These are phyloP conservation scores for Pythium utonaiense DNA, from an alignment of 352 stramenopile species.

Conservation along the genomic window DNA sequence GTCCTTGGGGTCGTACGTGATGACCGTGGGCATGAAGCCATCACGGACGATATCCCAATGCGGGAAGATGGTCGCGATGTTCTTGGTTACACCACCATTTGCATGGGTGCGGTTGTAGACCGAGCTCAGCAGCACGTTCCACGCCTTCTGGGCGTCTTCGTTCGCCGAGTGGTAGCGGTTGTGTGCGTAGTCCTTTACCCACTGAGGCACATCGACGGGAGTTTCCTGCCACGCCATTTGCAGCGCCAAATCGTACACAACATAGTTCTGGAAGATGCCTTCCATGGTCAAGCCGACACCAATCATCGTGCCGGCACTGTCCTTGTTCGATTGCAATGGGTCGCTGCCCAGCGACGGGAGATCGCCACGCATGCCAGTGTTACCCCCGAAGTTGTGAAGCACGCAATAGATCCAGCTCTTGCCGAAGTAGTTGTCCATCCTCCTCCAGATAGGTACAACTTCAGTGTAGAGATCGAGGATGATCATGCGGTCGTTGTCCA, in stretches of 20 bases:
- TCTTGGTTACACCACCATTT: slow-evolving; percentile 75
- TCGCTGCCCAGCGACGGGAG: slow-evolving; percentile 52
- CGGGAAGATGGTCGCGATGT: slow-evolving; percentile 58
- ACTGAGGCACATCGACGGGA: slow-evolving; percentile 40
- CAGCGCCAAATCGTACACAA: slow-evolving; percentile 75
- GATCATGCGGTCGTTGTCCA: slow-evolving; percentile 48
- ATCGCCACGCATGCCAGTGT: slow-evolving; percentile 72
- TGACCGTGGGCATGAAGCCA: slow-evolving; percentile 69
- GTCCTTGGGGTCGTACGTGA: slow-evolving; percentile 70
- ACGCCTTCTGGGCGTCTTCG: slow-evolving; percentile 45
- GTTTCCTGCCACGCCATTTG: slow-evolving; percentile 65
- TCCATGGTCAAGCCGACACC: slow-evolving; percentile 81
- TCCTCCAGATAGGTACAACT: slow-evolving; percentile 62
- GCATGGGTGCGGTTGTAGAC: slow-evolving; percentile 73
- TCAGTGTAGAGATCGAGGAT: slow-evolving; percentile 84
- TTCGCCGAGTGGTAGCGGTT: slow-evolving; percentile 62
- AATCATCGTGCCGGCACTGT: slow-evolving; percentile 65
- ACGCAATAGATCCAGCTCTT: slow-evolving; percentile 86
- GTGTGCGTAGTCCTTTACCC: slow-evolving; percentile 48
- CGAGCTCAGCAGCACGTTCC: slow-evolving; percentile 45
- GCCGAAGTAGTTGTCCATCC: slow-evolving; percentile 77
- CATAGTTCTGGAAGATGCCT: slow-evolving; percentile 86
- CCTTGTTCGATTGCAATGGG: slow-evolving; percentile 37
- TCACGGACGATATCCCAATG: slow-evolving; percentile 62
- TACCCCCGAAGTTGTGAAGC: slow-evolving; percentile 81